phyloP scores from a whole-genome alignment of 208 protist species.

The Leptomonas seymouri region DNA sequence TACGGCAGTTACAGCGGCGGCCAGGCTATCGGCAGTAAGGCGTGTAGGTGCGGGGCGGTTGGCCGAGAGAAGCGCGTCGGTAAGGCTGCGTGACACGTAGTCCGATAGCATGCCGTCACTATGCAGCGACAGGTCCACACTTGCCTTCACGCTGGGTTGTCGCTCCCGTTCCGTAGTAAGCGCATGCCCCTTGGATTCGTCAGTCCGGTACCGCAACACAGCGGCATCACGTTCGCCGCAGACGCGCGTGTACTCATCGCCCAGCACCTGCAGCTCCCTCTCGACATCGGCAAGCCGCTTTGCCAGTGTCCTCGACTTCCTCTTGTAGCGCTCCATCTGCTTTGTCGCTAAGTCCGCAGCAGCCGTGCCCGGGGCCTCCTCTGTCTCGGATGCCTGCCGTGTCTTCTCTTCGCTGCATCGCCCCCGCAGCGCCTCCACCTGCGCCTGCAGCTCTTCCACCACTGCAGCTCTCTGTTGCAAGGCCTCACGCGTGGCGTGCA shows the following conservation, averaged over 20 bases:
- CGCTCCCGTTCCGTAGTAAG: background rate
- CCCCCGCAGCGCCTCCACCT: background rate
- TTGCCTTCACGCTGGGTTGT: background rate
- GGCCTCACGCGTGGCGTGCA: background rate
- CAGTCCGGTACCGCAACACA: background rate
- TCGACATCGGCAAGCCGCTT: constrained; percentile 17
- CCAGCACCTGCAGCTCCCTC: constrained; percentile 28
- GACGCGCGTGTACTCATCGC: constrained; percentile 20
- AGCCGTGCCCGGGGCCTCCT: constrained; percentile 6
- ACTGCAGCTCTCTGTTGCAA: background rate
- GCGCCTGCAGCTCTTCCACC: background rate
- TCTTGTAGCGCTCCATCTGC: constrained; percentile 17
- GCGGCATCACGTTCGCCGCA: constrained; percentile 14
- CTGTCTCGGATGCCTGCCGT: constrained; percentile 1
- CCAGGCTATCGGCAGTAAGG: background rate
- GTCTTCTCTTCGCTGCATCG: constrained; percentile 1
- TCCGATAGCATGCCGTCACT: constrained; percentile 7
- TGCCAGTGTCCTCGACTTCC: background rate
- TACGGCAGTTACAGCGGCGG: background rate
- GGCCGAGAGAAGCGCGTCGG: constrained; percentile 27
- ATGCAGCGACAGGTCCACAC: constrained; percentile 19
- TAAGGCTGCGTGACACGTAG: constrained; percentile 21
- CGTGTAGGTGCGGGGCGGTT: background rate
- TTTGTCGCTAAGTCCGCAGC: constrained; percentile 11
- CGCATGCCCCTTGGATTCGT: background rate